Evolutionary conservation across 2,329 filamentous ascomycete genomes (phyloP).

Genomic region (Cytospora paraplurivora): DNA sequence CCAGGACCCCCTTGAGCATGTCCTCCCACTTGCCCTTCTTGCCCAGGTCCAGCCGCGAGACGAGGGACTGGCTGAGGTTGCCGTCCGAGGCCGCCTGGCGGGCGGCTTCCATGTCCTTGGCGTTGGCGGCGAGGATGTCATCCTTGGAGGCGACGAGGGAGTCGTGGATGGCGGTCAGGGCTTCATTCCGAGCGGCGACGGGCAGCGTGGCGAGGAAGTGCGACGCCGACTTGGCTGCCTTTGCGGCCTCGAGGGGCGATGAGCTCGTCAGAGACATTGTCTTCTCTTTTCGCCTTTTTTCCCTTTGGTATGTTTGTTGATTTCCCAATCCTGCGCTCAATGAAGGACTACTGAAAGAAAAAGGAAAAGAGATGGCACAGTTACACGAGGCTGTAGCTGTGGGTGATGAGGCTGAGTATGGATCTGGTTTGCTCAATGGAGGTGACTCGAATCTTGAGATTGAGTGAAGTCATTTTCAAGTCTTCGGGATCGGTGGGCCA

Average conservation of each 20-base stretch:
- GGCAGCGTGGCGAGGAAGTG: constrained; percentile 80
- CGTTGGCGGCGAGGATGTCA: constrained; percentile 84
- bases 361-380: neutral
- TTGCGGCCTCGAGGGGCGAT: constrained; percentile 74
- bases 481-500: constrained; percentile 17
- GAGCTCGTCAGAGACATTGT: constrained; percentile 88
- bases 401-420: neutral
- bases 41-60: constrained; percentile 84
- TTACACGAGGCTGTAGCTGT: neutral
- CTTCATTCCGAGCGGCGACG: constrained; percentile 75
- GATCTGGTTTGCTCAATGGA: neutral
- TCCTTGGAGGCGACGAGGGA: constrained; percentile 72
- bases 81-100: constrained; percentile 73
- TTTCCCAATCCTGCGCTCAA: neutral
- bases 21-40: constrained; percentile 94
- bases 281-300: neutral
- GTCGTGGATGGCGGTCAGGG: constrained; percentile 78
- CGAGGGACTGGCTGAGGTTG: constrained; percentile 75
- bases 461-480: constrained; percentile 14
- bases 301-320: neutral
- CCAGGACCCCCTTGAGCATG: constrained; percentile 92
- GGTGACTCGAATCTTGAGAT: neutral
- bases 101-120: constrained; percentile 75
- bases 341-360: constrained; percentile 1
- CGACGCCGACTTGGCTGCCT: constrained; percentile 77